Conservation (phyloP, 495 filamentous ascomycete species). For the Penicillium angulare region DNA sequence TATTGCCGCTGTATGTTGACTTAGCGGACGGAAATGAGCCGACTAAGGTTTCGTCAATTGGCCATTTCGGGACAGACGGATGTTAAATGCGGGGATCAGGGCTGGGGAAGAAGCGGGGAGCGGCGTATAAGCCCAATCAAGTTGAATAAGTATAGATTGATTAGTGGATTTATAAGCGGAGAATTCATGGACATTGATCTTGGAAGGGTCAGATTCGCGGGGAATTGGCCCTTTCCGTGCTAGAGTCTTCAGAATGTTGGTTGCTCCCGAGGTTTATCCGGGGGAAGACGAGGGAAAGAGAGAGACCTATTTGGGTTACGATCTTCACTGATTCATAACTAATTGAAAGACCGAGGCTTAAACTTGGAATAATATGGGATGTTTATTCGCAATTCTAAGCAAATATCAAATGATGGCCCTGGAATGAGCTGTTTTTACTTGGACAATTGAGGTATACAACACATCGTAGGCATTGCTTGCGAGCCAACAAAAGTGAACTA, state of each 20-base stretch:
- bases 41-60: not conserved
- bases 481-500: no score
- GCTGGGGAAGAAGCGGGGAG: not conserved
- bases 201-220: not conserved
- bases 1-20: not conserved
- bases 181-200: not conserved
- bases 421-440: no score
- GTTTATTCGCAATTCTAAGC: no score
- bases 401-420: no score
- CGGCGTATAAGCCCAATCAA: not conserved
- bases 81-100: not conserved
- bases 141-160: not conserved
- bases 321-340: no score
- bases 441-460: no score
- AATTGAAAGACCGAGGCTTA: no score
- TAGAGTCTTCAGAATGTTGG: not conserved
- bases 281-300: no score
- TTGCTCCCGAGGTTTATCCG: not conserved
- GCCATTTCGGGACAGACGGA: not conserved
- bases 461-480: no score
- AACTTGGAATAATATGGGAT: no score
- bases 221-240: not conserved
- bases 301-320: no score
- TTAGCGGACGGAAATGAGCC: not conserved
- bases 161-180: not conserved